A percentile compares a stretch with the other conserved stretches of the same genome.
These are phyloP conservation scores for Solanum acaule DNA, from an alignment of 257 asterid species.

Conservation along the genomic window DNA sequence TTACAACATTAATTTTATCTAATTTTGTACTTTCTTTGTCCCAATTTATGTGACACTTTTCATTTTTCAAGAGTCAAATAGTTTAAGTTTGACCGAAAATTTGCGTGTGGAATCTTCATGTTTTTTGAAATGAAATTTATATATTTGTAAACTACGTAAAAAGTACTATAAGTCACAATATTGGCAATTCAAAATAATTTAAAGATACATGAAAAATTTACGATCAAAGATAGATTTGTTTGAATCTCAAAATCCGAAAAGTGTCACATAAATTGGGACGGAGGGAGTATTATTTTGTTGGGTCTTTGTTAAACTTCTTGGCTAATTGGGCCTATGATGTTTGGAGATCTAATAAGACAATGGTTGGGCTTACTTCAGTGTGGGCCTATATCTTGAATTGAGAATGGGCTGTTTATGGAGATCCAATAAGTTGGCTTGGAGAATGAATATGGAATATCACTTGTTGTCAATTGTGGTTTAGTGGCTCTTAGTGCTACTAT, in stretches of 20 bases:
- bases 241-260: too few species aligned
- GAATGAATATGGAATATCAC: background rate
- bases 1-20: too few species aligned
- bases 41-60: too few species aligned
- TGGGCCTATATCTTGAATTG: background rate
- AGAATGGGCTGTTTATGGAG: background rate
- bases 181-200: too few species aligned
- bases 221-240: too few species aligned
- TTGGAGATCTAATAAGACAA: background rate
- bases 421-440: background rate
- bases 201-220: too few species aligned
- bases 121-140: too few species aligned
- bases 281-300: background rate
- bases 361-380: background rate
- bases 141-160: too few species aligned
- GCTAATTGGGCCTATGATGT: background rate
- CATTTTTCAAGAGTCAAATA: fast-evolving
- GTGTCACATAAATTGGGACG: too few species aligned
- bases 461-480: background rate
- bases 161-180: too few species aligned
- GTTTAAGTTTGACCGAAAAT: too few species aligned
- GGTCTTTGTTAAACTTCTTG: background rate
- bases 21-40: background rate
- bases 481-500: background rate
- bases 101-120: too few species aligned